phyloP scores from a whole-genome alignment of 495 filamentous ascomycete species.

The Bacidia rubella region DNA sequence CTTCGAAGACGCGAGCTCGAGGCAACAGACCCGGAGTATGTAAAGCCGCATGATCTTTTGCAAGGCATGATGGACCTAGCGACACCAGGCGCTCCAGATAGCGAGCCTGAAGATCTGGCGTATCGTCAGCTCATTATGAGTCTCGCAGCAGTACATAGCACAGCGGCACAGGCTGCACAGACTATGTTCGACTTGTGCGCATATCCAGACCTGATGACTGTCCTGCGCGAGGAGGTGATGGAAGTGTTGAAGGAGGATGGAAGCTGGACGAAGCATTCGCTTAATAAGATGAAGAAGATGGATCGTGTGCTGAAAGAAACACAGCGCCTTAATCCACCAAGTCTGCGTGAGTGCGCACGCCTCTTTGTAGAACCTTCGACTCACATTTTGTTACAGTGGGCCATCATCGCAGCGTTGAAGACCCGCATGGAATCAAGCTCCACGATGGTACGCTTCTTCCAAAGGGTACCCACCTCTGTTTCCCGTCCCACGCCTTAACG shows the following conservation, averaged over 20 bases:
- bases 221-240: slow-evolving; percentile 40
- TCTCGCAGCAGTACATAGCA: slow-evolving; percentile 25
- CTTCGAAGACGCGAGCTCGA: slow-evolving; percentile 5
- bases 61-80: slow-evolving; percentile 22
- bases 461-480: slow-evolving; percentile 9
- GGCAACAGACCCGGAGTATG: slow-evolving; percentile 8
- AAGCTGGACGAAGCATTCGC: slow-evolving; percentile 25
- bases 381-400: background rate
- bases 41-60: slow-evolving; percentile 21
- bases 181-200: slow-evolving; percentile 35
- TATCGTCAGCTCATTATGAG: slow-evolving; percentile 19
- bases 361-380: background rate
- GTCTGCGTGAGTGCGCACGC: slow-evolving; percentile 21
- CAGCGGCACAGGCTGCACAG: slow-evolving; percentile 6
- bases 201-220: slow-evolving; percentile 30
- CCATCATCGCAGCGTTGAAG: slow-evolving; percentile 8
- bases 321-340: slow-evolving; percentile 26
- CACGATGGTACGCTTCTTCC: slow-evolving; percentile 16
- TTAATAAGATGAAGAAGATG: slow-evolving; percentile 28
- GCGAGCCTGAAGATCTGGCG: slow-evolving; percentile 2
- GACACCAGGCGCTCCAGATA: background rate
- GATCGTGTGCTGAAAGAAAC: slow-evolving; percentile 38
- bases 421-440: slow-evolving; percentile 11
- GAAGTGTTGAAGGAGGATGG: slow-evolving; percentile 26
- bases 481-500: slow-evolving; percentile 1